Evolutionary conservation across 2,329 filamentous ascomycete species (phyloP), one percentile per base, ranked within the genome.

Genomic region (Tothia fuscella): DNA sequence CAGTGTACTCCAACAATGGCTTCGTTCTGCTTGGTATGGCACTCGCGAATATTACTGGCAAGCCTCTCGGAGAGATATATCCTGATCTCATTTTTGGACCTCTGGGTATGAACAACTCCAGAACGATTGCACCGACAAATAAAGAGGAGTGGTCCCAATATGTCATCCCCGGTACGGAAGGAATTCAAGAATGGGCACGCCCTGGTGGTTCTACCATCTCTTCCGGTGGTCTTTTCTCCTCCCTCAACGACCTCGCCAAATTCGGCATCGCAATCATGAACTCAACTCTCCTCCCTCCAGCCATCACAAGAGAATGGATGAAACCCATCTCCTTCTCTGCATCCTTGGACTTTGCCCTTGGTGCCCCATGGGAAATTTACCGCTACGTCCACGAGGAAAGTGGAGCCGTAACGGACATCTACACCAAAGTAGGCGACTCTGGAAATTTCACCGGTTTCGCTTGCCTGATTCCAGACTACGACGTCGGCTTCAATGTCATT

Each of bases 1-100:
- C 70, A 0, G 55, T 61, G 3, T 75, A 75, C 50, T 67, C 68
- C 21, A 72, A 74, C 47, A 53, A 63, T 3, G 68, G 59, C 1
- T 66, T 67, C 16, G 53, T 61, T 1, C 44, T 71, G 2, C 58
- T 72, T 1, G 66, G 65, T 2, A 53, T 65, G 1, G 64, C 65
- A 0, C 54, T 74, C 1, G 65, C 71, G 45, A 59, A 58, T 5
- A 57, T 66, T 0, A 66, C 64, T 0, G 61, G 63, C 3, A 59
- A 58, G 35, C 48, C 60, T 0, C 63, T 65, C 14, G 51, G 55
- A 1, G 53, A 67, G 2, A 53, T 68, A 3, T 56, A 64, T 9
- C 50, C 60, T n/a, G 48, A 61, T 1, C 51, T 52, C 10, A 61
- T 75, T 29, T 59, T 67, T 25, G 54, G 62, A 6, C 60, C 62